Percentiles rank a stretch among this genome's conserved stretches.
phyloP scores from a whole-genome alignment of 2,329 filamentous ascomycete species.

The Alternaria hordeiaustralica region DNA sequence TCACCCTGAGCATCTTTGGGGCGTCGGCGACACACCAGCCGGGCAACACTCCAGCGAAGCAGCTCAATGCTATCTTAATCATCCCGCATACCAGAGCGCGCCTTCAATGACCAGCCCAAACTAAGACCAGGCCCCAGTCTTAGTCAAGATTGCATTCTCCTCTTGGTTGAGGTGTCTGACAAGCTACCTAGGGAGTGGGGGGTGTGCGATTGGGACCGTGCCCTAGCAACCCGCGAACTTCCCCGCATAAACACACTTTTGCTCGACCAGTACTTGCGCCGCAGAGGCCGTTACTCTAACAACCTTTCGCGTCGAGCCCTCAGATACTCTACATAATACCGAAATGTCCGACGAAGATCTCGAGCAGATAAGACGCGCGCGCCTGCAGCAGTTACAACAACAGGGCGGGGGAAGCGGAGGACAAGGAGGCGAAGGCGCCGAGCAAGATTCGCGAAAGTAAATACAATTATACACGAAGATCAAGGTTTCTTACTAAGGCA shows the following conservation, averaged over 20 bases:
- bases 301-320: not conserved
- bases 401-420: constrained; percentile 62
- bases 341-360: constrained; percentile 71
- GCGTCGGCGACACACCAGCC: not conserved
- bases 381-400: constrained; percentile 90
- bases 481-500: not conserved
- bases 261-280: constrained; percentile 3
- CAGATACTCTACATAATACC: not conserved
- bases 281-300: not conserved
- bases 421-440: constrained; percentile 58
- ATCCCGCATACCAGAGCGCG: not conserved
- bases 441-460: constrained; percentile 66
- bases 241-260: constrained; percentile 16
- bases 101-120: not conserved
- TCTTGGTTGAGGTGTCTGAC: not conserved
- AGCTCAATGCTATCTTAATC: not conserved
- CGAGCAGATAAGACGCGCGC: constrained; percentile 87
- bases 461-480: not conserved
- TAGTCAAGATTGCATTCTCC: not conserved
- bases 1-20: not conserved
- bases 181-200: not conserved
- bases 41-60: not conserved
- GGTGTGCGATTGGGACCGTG: not conserved
- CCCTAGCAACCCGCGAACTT: constrained; percentile 10
- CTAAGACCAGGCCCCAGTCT: not conserved